Evolutionary conservation across 2,329 filamentous ascomycete species (phyloP), one percentile per base, ranked within the genome.

Genomic region (Exophiala sp.): DNA sequence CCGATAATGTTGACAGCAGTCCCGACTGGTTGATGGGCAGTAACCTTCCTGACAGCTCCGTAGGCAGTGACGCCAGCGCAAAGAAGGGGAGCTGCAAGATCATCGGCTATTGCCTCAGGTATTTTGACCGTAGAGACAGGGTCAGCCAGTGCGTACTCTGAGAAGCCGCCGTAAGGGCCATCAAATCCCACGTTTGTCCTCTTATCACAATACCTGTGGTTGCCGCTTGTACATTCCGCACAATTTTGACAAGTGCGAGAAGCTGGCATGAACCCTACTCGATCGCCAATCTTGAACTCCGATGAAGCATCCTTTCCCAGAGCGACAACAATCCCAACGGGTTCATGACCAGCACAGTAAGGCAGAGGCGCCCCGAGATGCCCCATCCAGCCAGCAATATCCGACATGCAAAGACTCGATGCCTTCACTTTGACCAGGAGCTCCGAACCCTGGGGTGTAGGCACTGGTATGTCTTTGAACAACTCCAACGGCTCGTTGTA

Each of bases 251-350:
- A 44, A 4, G 21, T 20, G 14, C 21, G 16, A 7, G 41, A 44
- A 5, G n/a, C 41, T 11, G 41, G 41, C 41, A 44, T 44, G 41
- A 44, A 44, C n/a, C 41, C 41, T 5, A 44, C 41, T 12, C 41
- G 41, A 20, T 44, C 41, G 41, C 41, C 41, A 6, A 44, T 20
- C 6, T 44, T n/a, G 16, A 44, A 44, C 7, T n/a, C 12, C 9
- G 41, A 32, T n/a, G 21, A 12, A 6, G 41, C n/a, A 6, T n/a
- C 21, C n/a, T n/a, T 11, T 20, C 16, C 16, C 4, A 7, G 41
- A 7, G n/a, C 21, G 21, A 44, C 41, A 20, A 44, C 21, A 20
- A n/a, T 11, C 4, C 41, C 41, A 20, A 44, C 41, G n/a, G 41
- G 41, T 20, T 44, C 41, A 32, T 44, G 41, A 6, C 41, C 41